Conservation (phyloP, 306 rosid genomes). For the Pterocarpus santalinus region DNA sequence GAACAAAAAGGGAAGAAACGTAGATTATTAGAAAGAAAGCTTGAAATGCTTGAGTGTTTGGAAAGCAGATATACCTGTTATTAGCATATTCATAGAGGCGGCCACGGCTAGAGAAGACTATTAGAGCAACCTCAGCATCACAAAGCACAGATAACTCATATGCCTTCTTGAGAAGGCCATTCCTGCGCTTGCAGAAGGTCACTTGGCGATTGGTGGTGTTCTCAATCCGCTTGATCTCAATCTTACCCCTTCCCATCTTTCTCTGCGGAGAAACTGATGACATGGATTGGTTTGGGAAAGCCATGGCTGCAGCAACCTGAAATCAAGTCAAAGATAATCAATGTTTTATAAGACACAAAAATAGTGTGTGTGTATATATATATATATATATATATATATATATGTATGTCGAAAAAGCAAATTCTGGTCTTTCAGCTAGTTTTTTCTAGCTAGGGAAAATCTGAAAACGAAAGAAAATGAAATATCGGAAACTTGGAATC, state of each 20-base stretch:
- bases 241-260: constrained; percentile 96
- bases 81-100: constrained; percentile 96
- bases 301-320: constrained; percentile 67
- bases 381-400: not conserved
- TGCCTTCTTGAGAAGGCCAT: constrained; percentile 92
- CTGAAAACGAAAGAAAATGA: constrained; percentile 12
- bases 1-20: not conserved
- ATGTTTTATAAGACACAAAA: not conserved
- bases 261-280: constrained; percentile 65
- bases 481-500: constrained; percentile 16
- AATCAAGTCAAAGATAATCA: constrained; percentile 41
- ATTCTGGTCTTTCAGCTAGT: constrained; percentile 13
- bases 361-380: not conserved
- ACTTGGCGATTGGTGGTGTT: constrained; percentile 99
- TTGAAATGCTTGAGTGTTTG: not conserved
- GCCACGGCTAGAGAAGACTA: constrained; percentile 97
- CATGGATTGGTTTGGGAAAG: constrained; percentile 64
- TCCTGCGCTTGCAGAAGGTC: constrained; percentile 94
- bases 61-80: constrained; percentile 66
- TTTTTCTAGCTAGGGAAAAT: constrained; percentile 40
- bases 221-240: constrained; percentile 97
- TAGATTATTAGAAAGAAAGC: not conserved
- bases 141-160: constrained; percentile 98
- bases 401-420: not conserved
- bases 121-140: constrained; percentile 97